Base-by-base conservation (phyloP, 2,329 filamentous ascomycete genomes). In the Diplocarpon rosae region DNA sequence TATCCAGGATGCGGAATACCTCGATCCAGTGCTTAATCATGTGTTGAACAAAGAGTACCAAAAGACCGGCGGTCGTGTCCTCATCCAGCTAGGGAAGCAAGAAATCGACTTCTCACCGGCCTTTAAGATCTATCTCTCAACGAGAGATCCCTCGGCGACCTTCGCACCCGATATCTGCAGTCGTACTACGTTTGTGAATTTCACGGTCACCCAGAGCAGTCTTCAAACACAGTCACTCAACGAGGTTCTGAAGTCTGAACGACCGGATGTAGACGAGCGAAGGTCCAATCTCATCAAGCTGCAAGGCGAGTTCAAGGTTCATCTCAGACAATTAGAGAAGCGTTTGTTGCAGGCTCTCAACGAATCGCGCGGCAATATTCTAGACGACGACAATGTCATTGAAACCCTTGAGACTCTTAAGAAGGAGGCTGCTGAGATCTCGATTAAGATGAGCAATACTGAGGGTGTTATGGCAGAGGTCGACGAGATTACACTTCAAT, bases 1-100 rank as follows among this genome's bases (percentile, higher is more conserved):
- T 49, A 98, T 98, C 48, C 92, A 98, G 65, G 92, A 98, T 63
- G 93, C 92, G 1, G 93, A 98, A 66, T 85, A 98, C 62, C 70
- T 98, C 46, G 92, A 98, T 60, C 93, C 93, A 0, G 89, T 98
- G 48, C 80, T 98, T 57, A 98, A 96, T 61, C 92, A 98, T 58
- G 90, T 98, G 45, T 78, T 98, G 65, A 98, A 98, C 70, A 98
- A 98, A 65, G 92, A 98, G 62, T 98, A 98, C 65, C 93, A 98
- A 66, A 93, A 89, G 69, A 98, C 93, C 24, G 92, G 92, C 55
- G 92, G 92, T 16, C 90, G 92, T 75, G 90, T 96, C 37, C 79
- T 98, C 42, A 98, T 98, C 52, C 92, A 98, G 65, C 84, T 98
- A 33, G 92, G 92, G 59, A 95, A 92, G 66, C 93, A 98, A 65